These are phyloP conservation scores for Cubamyces sp. DNA, from an alignment of 768 basidiomycete genomes.

Conservation along the genomic window DNA sequence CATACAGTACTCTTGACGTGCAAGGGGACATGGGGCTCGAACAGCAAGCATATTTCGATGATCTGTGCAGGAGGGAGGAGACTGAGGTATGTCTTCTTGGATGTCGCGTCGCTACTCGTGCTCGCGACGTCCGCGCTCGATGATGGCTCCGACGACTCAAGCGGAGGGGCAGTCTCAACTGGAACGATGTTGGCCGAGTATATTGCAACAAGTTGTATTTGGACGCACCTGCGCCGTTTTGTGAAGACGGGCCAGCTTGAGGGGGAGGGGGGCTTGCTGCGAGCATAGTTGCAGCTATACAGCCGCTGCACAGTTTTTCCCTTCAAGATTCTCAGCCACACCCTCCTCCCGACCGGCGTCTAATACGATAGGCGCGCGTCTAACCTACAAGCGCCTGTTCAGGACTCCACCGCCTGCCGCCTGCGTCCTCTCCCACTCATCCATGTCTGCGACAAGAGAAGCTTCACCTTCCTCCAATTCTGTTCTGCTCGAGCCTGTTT, in stretches of 20 bases:
- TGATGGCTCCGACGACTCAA: not conserved
- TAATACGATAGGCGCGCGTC: too few relatives aligned
- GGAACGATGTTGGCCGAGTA: not conserved
- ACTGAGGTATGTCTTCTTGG: constrained; percentile 73
- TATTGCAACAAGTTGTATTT: constrained; percentile 1
- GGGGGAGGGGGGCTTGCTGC: constrained; percentile 23
- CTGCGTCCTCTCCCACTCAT: too few relatives aligned
- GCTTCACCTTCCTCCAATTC: too few relatives aligned
- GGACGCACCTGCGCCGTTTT: constrained; percentile 25
- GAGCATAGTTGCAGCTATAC: constrained; percentile 36
- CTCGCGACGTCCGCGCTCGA: constrained; percentile 39
- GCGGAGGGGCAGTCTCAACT: constrained; percentile 1
- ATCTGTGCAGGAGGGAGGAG: constrained; percentile 71
- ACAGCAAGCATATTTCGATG: constrained; percentile 77
- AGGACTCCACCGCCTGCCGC: too few relatives aligned
- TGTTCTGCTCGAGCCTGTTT: too few relatives aligned
- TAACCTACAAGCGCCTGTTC: too few relatives aligned
- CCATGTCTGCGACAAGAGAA: too few relatives aligned
- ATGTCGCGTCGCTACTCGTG: constrained; percentile 48
- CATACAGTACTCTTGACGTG: constrained; percentile 70
- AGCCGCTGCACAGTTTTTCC: constrained; percentile 37
- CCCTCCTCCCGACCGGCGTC: constrained; percentile 7
- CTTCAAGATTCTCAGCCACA: constrained; percentile 39
- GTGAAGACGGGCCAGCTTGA: constrained; percentile 9
- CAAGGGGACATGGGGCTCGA: constrained; percentile 68